Evolutionary conservation across 2,329 filamentous ascomycete genomes (phyloP), one percentile per base, ranked within the genome.

Genomic region (Pseudocercospora crystallina): DNA sequence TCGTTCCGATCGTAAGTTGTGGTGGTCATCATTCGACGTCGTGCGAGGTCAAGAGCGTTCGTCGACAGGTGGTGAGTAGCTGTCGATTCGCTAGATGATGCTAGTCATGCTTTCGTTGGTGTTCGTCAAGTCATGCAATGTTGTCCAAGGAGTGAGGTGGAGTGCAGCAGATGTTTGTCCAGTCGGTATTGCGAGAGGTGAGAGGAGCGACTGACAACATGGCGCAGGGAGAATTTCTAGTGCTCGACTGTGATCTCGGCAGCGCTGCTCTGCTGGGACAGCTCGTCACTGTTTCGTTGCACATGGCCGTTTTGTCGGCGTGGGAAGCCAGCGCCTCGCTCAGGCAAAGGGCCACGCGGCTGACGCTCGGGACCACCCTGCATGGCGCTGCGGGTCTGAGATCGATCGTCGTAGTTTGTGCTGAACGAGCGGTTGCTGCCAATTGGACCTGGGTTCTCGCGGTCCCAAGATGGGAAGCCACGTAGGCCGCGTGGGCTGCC

Each of bases 221-320:
- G 20, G 20, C 20, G 20, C 20, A 26, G 20, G 20, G 20, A 4
- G 20, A 3, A 26, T 26, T 70, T 43, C 60, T 62, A 68, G 47
- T 81, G 82, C 73, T 83, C 82, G 62, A 84, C 81, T 62, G 83
- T 81, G 65, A 84, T 83, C 67, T 83, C 80, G 57, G 83, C 77
- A 51, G 78, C 78, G 53, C 64, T 68, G 55, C 79, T 81, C 62
- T 77, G 80, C 58, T 80, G 76, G 49, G 80, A 80, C 52, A 85
- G 71, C 66, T 85, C 82, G 61, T 85, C 82, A 67, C 81, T 84
- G 62, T 80, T 80, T 59, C 81, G 80, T 49, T 77, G 70, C 61
- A 80, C 78, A 66, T 84, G 82, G 62, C 82, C 82, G 63, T 84
- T 84, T 62, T 80, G 80, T 61, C 81, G 74, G 47, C 75, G 71